phyloP scores from a whole-genome alignment of 805 yeast species.

The Myxozyma sirexii region DNA sequence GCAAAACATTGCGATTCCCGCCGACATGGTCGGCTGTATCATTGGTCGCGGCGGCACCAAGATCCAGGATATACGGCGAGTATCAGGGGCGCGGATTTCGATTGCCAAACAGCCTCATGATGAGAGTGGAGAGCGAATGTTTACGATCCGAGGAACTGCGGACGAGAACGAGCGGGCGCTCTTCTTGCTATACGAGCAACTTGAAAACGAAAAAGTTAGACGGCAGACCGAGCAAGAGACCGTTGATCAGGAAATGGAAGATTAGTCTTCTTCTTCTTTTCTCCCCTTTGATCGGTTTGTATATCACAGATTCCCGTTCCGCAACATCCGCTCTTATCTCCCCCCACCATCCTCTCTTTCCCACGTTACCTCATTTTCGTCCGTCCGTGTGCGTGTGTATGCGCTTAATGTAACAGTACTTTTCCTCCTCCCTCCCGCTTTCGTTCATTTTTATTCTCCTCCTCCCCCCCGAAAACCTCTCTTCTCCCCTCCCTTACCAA shows the following conservation, averaged over 20 bases:
- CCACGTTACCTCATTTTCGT: not conserved
- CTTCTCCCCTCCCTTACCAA: not conserved
- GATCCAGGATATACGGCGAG: conserved; percentile 81
- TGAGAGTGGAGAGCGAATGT: conserved; percentile 63
- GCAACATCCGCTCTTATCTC: not conserved
- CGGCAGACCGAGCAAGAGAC: conserved; percentile 35
- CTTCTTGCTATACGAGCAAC: conserved; percentile 55
- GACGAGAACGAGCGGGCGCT: conserved; percentile 62
- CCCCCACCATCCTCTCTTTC: not conserved
- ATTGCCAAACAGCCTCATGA: conserved; percentile 68
- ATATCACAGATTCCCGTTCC: not conserved
- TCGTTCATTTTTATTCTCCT: not conserved
- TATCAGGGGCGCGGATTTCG: conserved; percentile 75
- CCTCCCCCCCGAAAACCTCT: too few species aligned
- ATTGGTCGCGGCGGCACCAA: conserved; percentile 85
- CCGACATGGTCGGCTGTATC: conserved; percentile 83
- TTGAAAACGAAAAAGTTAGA: conserved; percentile 59
- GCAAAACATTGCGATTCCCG: conserved; percentile 56
- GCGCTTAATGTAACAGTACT: not conserved
- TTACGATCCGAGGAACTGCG: conserved; percentile 67
- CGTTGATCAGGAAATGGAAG: conserved; percentile 17
- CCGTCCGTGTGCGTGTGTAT: not conserved
- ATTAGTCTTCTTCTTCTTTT: not conserved
- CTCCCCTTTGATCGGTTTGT: not conserved
- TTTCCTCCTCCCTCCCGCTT: not conserved